Evolutionary conservation across 352 stramenopile species (phyloP), one percentile per base, ranked within the genome.

Genomic region (Phytophthora capsici): DNA sequence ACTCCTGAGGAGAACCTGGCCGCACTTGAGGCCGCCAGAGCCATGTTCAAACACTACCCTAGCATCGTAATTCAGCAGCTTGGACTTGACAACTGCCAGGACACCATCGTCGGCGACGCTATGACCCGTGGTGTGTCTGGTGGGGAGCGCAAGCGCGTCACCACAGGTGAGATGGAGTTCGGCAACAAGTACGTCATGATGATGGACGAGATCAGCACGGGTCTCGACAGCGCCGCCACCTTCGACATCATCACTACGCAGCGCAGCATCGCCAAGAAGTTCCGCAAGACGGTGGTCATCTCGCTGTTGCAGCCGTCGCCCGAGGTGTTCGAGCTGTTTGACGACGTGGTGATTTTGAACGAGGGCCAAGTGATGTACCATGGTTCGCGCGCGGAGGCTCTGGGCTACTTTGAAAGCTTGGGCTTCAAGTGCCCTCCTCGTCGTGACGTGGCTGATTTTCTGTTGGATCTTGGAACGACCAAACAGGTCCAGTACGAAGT

Each of bases 261-360:
- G 43, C 69, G 77, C 9, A 77, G 61, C 25, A 62, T 88, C 38
- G 78, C 81, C 22, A 68, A 89, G 57, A 71, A 58, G 26, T 66
- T 93, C 20, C 58, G 62, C 48, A 76, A 78, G 51, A 89, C 83
- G 1, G 44, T 81, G 3, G 81, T 92, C 9, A 85, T 98, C 17
- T 86, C 89, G 6, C 71, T 98, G 37, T 68, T 97, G 16, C 80
- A 98, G 75, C 94, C 94, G 25, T 82, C 94, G 10, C 95, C 95
- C 5, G 94, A 98, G 74, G 91, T 96, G 4, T 95, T 97, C 34
- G 77, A 79, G 4, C 74, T 98, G 16, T 98, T 99, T 64, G 95
- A 99, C 69, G 83, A 98, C 52, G 61, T 98, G 3, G 84, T 98
- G 40, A 66, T 99, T n/a, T 45, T 99, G 38, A 93, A 93, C 68